phyloP scores from a whole-genome alignment of 495 filamentous ascomycete genomes.

The Choiromyces venosus region DNA sequence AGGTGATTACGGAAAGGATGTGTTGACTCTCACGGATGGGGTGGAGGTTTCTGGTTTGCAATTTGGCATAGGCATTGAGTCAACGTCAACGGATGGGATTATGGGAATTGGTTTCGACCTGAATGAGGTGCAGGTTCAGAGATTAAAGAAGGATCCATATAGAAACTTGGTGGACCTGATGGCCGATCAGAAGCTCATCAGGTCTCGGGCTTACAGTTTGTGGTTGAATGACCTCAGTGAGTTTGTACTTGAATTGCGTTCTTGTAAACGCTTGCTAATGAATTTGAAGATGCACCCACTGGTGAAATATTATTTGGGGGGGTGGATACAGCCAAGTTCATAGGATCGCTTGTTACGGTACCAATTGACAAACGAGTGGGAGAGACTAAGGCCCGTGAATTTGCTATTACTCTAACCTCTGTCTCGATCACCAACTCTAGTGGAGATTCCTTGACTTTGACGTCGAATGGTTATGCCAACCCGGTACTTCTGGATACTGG shows the following conservation, averaged over 20 bases:
- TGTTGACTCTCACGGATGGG: constrained; percentile 59
- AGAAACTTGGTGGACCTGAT: constrained; percentile 73
- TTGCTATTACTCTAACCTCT: constrained; percentile 72
- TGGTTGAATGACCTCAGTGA: constrained; percentile 75
- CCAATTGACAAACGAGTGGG: constrained; percentile 62
- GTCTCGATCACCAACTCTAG: constrained; percentile 47
- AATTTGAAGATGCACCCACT: constrained; percentile 53
- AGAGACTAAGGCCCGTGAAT: constrained; percentile 56
- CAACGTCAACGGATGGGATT: constrained; percentile 69
- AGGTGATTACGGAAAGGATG: constrained; percentile 83
- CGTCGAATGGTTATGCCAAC: constrained; percentile 52
- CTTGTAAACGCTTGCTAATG: constrained; percentile 1
- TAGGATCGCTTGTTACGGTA: constrained; percentile 64
- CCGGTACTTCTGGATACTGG: constrained; percentile 87
- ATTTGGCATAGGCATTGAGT: constrained; percentile 79
- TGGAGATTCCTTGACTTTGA: constrained; percentile 42
- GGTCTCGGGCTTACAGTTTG: constrained; percentile 76
- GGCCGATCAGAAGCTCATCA: constrained; percentile 63
- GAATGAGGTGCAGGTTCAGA: constrained; percentile 73
- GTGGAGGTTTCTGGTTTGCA: constrained; percentile 60
- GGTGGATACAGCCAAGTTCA: constrained; percentile 74
- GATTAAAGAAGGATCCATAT: constrained; percentile 58
- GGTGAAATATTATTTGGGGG: constrained; percentile 90
- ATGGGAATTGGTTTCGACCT: constrained; percentile 82
- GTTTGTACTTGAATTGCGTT: neutral